Percentiles rank a stretch among this genome's conserved stretches.
phyloP scores from a whole-genome alignment of 2,329 filamentous ascomycete genomes.

The Cercospora sesami region DNA sequence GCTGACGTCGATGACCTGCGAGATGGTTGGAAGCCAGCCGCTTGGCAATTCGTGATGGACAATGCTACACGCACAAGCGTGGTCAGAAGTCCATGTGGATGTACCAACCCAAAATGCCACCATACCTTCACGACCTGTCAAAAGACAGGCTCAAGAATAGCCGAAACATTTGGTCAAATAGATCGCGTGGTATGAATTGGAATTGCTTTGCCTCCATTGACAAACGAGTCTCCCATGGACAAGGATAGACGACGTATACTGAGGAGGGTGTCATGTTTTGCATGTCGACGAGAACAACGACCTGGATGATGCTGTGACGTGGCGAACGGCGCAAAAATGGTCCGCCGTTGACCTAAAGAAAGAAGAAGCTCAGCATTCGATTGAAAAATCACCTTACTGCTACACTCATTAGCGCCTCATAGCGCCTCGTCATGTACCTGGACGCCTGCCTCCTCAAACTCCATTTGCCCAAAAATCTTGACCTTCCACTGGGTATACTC shows the following conservation, averaged over 20 bases:
- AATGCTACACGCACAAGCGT: not conserved
- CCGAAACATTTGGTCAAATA: slow-evolving; percentile 17
- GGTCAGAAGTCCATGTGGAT: not conserved
- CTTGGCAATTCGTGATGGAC: not conserved
- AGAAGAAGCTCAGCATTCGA: slow-evolving; percentile 10
- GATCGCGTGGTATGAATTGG: not conserved
- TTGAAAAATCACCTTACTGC: slow-evolving; percentile 11
- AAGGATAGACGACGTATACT: slow-evolving; percentile 21
- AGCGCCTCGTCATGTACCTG: slow-evolving; percentile 9
- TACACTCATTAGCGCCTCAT: slow-evolving; percentile 13
- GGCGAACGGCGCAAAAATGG: not conserved
- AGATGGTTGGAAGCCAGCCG: not conserved
- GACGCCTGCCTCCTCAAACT: slow-evolving; percentile 12
- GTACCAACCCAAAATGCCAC: slow-evolving; percentile 4
- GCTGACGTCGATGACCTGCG: not conserved
- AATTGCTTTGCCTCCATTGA: slow-evolving; percentile 17
- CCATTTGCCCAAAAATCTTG: slow-evolving; percentile 4
- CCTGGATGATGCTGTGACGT: not conserved
- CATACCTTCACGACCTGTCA: not conserved
- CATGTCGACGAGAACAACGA: not conserved
- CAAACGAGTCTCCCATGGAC: slow-evolving; percentile 20
- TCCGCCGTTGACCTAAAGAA: not conserved
- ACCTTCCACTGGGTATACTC: slow-evolving; percentile 16
- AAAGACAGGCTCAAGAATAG: slow-evolving; percentile 8
- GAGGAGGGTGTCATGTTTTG: slow-evolving; percentile 8